Conservation (phyloP, 352 stramenopile species). For the Pythium aristosporum region DNA sequence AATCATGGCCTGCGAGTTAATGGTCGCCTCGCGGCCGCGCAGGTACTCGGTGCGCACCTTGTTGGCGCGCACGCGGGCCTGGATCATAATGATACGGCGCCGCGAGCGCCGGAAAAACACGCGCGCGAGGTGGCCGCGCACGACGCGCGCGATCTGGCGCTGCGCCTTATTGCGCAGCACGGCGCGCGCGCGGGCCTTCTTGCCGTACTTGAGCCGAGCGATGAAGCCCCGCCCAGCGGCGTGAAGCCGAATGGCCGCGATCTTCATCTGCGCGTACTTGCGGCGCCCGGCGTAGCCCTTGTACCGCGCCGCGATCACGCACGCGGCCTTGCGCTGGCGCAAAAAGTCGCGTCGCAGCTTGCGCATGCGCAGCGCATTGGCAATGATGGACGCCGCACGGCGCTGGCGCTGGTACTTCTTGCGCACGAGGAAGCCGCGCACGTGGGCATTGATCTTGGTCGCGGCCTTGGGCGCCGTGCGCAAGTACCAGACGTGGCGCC, state of each 20-base stretch:
- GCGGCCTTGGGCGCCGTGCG: slow-evolving; percentile 70
- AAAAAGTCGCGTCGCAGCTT: slow-evolving; percentile 65
- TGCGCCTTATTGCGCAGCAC: slow-evolving; percentile 77
- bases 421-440: slow-evolving; percentile 63
- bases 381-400: slow-evolving; percentile 63
- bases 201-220: slow-evolving; percentile 84
- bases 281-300: slow-evolving; percentile 62
- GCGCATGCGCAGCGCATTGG: slow-evolving; percentile 71
- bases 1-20: slow-evolving; percentile 89
- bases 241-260: slow-evolving; percentile 73
- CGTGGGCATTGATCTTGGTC: slow-evolving; percentile 78
- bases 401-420: slow-evolving; percentile 69
- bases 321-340: slow-evolving; percentile 56
- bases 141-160: slow-evolving; percentile 68
- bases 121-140: slow-evolving; percentile 69
- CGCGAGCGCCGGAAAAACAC: slow-evolving; percentile 50
- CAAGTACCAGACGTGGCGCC: slow-evolving; percentile 68
- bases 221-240: slow-evolving; percentile 76
- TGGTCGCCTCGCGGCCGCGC: slow-evolving; percentile 83
- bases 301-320: slow-evolving; percentile 72
- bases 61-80: slow-evolving; percentile 83
- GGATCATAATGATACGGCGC: slow-evolving; percentile 82
- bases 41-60: slow-evolving; percentile 86
- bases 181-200: slow-evolving; percentile 77
- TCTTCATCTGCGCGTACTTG: slow-evolving; percentile 71